Evolutionary conservation across 352 stramenopile genomes (phyloP).

Genomic region (Phytophthora niederhauseri): DNA sequence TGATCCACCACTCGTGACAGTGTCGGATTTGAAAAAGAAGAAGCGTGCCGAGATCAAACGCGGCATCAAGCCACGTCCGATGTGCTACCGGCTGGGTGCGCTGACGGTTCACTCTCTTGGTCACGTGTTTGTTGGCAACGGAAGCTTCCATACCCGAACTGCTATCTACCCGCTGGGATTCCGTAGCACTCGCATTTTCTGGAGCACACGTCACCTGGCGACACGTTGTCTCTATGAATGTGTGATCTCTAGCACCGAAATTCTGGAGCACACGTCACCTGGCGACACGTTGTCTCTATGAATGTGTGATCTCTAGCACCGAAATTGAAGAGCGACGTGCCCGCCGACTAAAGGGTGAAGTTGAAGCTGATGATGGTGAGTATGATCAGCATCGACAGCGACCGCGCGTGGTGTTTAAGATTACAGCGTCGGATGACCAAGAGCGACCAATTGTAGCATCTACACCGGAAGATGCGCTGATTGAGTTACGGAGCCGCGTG

Average conservation of each 20-base stretch:
- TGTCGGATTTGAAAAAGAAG: conserved; percentile 72
- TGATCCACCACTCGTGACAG: conserved; percentile 47
- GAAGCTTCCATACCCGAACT: conserved; percentile 87
- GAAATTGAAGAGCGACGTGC: conserved; percentile 63
- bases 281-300: conserved; percentile 86
- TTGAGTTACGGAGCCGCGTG: conserved; percentile 73
- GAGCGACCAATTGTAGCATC: conserved; percentile 67
- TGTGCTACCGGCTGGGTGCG: conserved; percentile 76
- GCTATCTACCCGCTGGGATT: conserved; percentile 92
- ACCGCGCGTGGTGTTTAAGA: conserved; percentile 70
- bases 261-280: conserved; percentile 89
- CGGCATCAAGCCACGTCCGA: conserved; percentile 45
- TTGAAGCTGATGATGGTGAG: conserved; percentile 15
- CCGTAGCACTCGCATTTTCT: conserved; percentile 93
- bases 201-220: conserved; percentile 69
- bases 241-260: conserved; percentile 86
- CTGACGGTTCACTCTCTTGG: conserved; percentile 85
- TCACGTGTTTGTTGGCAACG: conserved; percentile 75
- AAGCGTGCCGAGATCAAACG: conserved; percentile 47
- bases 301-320: conserved; percentile 88
- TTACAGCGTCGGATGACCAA: conserved; percentile 74
- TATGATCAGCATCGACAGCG: conserved; percentile 25
- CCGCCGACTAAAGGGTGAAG: conserved; percentile 23
- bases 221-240: conserved; percentile 92
- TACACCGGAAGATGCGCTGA: conserved; percentile 69